Evolutionary conservation across 257 asterid genomes (phyloP).

Genomic region (Solanum microdontum): DNA sequence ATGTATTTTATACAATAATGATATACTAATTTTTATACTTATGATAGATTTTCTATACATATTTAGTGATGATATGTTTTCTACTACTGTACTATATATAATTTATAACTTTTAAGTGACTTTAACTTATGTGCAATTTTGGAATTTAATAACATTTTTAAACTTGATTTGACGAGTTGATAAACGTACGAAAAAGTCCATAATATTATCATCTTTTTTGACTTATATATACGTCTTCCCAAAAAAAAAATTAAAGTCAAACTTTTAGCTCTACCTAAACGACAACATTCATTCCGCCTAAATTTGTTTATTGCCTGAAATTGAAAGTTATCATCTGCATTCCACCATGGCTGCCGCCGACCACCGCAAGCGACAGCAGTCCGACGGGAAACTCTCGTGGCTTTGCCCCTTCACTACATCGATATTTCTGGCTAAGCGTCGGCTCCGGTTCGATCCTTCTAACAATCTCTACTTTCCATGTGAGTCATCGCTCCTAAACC

Average conservation of each 20-base stretch:
- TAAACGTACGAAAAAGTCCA: not conserved
- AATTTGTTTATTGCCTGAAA: not conserved
- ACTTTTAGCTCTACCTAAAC: not conserved
- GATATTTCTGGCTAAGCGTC: constrained; percentile 57
- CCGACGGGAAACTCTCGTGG: constrained; percentile 33
- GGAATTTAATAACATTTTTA: not conserved
- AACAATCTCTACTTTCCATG: constrained; percentile 69
- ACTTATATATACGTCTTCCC: not conserved
- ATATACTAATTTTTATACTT: too few relatives aligned
- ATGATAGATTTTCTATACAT: not conserved
- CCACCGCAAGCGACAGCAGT: constrained; percentile 16
- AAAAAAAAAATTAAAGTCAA: not conserved
- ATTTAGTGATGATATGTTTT: too few relatives aligned
- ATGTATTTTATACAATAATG: too few relatives aligned
- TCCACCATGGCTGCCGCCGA: constrained; percentile 40
- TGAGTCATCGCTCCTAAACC: constrained; percentile 10
- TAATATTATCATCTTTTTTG: not conserved
- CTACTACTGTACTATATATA: too few relatives aligned
- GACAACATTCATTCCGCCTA: not conserved
- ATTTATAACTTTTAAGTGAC: not conserved
- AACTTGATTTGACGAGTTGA: not conserved
- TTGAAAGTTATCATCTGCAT: not conserved
- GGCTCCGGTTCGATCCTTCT: constrained; percentile 78
- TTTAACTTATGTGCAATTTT: not conserved
- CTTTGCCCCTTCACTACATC: constrained; percentile 57